These are phyloP conservation scores for Botryotinia narcissicola DNA, from an alignment of 2,329 filamentous ascomycete genomes.

Conservation along the genomic window DNA sequence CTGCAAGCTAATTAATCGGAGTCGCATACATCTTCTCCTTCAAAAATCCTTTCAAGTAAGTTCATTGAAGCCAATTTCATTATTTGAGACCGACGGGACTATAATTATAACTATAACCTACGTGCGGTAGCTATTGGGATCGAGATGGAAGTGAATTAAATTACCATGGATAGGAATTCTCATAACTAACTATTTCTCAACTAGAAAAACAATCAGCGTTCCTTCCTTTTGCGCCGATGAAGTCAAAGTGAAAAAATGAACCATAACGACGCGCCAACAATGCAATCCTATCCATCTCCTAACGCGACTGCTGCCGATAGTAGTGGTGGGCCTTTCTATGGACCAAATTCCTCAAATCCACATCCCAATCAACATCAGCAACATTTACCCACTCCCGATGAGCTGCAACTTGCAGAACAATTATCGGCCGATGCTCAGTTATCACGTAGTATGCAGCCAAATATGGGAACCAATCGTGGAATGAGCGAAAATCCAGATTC, in stretches of 20 bases:
- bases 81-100: conserved; percentile 20
- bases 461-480: conserved; percentile 41
- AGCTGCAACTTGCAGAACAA: conserved; percentile 35
- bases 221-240: conserved; percentile 26
- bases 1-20: conserved; percentile 13
- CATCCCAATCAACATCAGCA: conserved; percentile 33
- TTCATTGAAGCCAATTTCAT: conserved; percentile 32
- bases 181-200: conserved; percentile 28
- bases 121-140: conserved; percentile 6
- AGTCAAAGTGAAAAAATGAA: conserved; percentile 24
- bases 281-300: conserved; percentile 38
- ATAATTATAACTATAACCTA: conserved; percentile 10
- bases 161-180: conserved; percentile 22
- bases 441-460: conserved; percentile 46
- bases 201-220: conserved; percentile 23
- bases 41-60: conserved; percentile 25
- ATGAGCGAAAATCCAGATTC: conserved; percentile 42
- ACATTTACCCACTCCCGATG: conserved; percentile 40
- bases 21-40: conserved; percentile 25
- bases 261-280: conserved; percentile 32
- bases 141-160: not conserved
- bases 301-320: conserved; percentile 33
- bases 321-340: conserved; percentile 35
- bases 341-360: conserved; percentile 27
- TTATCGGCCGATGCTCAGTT: conserved; percentile 41